These are phyloP conservation scores for Lentinus tigrinus DNA, from an alignment of 768 basidiomycete genomes.

Conservation along the genomic window DNA sequence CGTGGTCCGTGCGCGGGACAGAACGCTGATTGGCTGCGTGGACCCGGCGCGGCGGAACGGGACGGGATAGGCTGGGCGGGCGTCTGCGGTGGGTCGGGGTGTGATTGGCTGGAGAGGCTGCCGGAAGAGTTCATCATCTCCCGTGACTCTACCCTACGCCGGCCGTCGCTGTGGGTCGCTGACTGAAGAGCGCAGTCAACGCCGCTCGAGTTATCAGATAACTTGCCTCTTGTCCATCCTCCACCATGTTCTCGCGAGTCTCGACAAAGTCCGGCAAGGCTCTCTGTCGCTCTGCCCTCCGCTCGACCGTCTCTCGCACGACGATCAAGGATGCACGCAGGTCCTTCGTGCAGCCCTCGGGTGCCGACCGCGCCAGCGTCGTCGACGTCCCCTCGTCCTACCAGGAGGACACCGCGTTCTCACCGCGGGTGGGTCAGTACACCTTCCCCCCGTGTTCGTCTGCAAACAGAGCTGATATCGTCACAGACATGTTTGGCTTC, in stretches of 20 bases:
- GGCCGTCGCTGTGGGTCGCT: slow-evolving; percentile 2
- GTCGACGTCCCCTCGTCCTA: slow-evolving; percentile 78
- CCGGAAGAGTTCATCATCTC: slow-evolving; percentile 1
- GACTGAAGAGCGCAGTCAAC: background rate
- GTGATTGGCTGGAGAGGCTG: background rate
- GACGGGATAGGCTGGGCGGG: background rate
- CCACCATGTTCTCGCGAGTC: slow-evolving; percentile 31
- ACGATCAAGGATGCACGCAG: slow-evolving; percentile 38
- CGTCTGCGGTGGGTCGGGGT: slow-evolving; percentile 1
- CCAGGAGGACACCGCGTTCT: slow-evolving; percentile 64
- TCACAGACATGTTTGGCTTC: slow-evolving; percentile 84
- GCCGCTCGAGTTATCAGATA: slow-evolving; percentile 26
- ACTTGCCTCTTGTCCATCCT: slow-evolving; percentile 14
- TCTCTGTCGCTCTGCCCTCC: slow-evolving; percentile 22
- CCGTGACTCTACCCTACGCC: no score
- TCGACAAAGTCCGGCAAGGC: slow-evolving; percentile 25
- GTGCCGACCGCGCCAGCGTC: slow-evolving; percentile 78
- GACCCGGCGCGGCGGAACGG: background rate
- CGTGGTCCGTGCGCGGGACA: slow-evolving; percentile 30
- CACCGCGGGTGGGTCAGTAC: slow-evolving; percentile 64
- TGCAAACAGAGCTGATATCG: background rate
- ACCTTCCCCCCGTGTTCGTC: background rate
- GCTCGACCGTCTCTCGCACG: slow-evolving; percentile 13
- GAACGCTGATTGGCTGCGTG: background rate
- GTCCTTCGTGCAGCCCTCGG: slow-evolving; percentile 77